Percentiles rank a stretch among this genome's conserved stretches.
Evolutionary conservation across 2,329 filamentous ascomycete species (phyloP).

Genomic region (Davidsoniella australis): DNA sequence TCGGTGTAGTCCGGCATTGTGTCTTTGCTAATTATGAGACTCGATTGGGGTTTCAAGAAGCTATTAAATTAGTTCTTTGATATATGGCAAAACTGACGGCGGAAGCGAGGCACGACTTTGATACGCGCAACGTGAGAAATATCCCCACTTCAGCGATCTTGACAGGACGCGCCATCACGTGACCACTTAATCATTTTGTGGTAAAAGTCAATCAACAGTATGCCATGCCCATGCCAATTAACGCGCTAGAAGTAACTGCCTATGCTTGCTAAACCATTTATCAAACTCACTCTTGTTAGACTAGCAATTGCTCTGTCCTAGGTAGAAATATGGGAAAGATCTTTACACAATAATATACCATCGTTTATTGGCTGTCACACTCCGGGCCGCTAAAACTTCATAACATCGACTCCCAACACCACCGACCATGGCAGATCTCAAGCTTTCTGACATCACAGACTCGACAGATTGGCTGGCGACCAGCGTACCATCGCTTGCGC

Average conservation of each 20-base stretch:
- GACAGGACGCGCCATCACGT: conserved; percentile 8
- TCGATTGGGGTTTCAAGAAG: neutral
- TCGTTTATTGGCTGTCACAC: neutral
- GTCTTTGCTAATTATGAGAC: neutral
- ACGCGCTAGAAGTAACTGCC: too few species aligned
- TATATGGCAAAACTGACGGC: neutral
- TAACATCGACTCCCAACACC: neutral
- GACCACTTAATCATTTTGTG: conserved; percentile 5
- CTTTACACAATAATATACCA: too few species aligned
- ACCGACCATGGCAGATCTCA: conserved; percentile 19
- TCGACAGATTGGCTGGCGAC: conserved; percentile 75
- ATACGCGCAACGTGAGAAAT: too few species aligned
- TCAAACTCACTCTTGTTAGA: too few species aligned
- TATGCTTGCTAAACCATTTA: too few species aligned
- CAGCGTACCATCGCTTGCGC: conserved; percentile 44
- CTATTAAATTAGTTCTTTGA: neutral
- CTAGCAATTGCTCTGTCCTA: too few species aligned
- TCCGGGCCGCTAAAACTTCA: too few species aligned
- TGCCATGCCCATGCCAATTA: too few species aligned
- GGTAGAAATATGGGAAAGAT: too few species aligned
- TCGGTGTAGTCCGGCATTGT: conserved; percentile 47
- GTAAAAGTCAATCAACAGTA: too few species aligned
- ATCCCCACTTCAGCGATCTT: neutral
- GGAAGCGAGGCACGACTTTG: neutral
- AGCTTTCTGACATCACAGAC: conserved; percentile 41